Evolutionary conservation across 2,329 filamentous ascomycete genomes (phyloP), one percentile per base, ranked within the genome.

Genomic region (Laburnicola sp.): DNA sequence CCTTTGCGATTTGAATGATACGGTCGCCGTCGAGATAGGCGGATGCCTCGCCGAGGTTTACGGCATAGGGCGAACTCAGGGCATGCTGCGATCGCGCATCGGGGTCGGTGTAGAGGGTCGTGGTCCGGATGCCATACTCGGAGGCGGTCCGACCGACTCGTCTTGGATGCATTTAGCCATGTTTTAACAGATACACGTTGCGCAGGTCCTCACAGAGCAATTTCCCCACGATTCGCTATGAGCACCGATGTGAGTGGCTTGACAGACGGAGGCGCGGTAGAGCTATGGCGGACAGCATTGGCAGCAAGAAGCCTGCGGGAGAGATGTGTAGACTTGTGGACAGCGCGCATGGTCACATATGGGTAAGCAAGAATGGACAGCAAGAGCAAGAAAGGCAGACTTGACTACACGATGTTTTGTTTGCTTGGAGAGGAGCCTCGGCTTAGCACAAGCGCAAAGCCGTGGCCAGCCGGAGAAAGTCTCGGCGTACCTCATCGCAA

Each of bases 221-320:
- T 52, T 21, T 55, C 52, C 16, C 52, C 52, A 39, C 52, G 52
- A 36, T 55, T 55, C 26, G 52, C 39, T 16, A 42, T 42, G 26
- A 42, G 39, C 36, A 97, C 88, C 6, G 91, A 96, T 49, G 85
- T 86, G 45, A 83, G 64, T n/a, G 78, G 63, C 46, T 72, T 78
- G 44, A 56, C 48, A 16, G 63, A 50, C 21, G 64, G 56, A 39
- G 66, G 49, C 44, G 52, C 52, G 27, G 69, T 65, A 11, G 70
- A 71, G 64, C 58, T 70, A 46, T 62, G 62, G 50, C 70, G 65
- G 39, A 57, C 44, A 50, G 59, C 59, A 59, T 67, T 70, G 58
- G 56, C 47, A 44, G 59, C 62, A 31, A 70, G 53, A n/a, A 73
- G 63, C 56, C 65, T 65, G 57, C 69, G 70, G 28, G 68, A 71